Conservation (phyloP, 225 moss, liverwort and hornwort genomes). For the Rhytidiadelphus loreus region DNA sequence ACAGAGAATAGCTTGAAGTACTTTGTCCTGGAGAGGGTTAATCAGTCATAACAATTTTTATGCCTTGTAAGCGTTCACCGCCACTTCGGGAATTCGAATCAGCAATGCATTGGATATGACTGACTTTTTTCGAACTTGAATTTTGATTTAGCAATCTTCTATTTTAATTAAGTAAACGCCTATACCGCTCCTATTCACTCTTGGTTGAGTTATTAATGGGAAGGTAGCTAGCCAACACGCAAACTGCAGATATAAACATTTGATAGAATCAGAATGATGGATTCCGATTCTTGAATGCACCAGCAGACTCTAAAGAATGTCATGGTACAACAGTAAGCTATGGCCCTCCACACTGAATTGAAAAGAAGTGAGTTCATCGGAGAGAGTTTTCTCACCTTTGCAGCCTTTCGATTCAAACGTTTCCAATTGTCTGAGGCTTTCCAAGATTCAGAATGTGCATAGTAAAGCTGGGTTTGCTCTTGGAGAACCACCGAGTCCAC, state of each 20-base stretch:
- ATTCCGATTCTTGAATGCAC: not conserved
- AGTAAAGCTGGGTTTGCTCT: slow-evolving; percentile 15
- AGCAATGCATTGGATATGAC: not conserved
- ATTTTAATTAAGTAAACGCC: not conserved
- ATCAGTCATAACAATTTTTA: not conserved
- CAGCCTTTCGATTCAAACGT: slow-evolving; percentile 35
- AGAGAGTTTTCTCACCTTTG: slow-evolving; percentile 7
- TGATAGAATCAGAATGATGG: not conserved
- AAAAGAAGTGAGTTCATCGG: not conserved
- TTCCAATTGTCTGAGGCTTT: slow-evolving; percentile 23
- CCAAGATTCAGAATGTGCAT: slow-evolving; percentile 21
- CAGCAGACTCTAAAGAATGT: not conserved
- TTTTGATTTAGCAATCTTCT: not conserved
- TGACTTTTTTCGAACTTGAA: not conserved
- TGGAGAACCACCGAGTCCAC: slow-evolving; percentile 37
- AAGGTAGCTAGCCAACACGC: not conserved
- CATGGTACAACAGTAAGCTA: not conserved
- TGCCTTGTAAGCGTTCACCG: not conserved
- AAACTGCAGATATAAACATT: not conserved
- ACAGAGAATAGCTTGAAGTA: not conserved
- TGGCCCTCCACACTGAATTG: not conserved
- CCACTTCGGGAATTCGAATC: not conserved
- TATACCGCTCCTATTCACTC: not conserved
- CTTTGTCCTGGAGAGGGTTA: not conserved
- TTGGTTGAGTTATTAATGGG: not conserved